Conservation (phyloP, 768 basidiomycete genomes). For the Hericium coralloides region DNA sequence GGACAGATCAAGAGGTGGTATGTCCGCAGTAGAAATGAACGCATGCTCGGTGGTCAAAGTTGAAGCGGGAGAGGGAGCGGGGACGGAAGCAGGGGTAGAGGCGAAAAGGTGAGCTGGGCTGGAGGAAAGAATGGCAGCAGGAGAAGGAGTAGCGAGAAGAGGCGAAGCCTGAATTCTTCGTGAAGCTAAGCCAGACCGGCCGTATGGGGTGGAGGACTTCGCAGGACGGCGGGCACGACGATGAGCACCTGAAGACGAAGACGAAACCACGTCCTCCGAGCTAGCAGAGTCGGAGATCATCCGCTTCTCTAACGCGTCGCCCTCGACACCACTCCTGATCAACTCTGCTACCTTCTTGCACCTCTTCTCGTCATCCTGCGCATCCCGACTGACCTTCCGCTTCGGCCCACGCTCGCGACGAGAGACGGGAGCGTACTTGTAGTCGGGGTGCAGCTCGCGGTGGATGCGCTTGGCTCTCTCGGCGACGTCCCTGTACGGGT, state of each 20-base stretch:
- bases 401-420: conserved; percentile 25
- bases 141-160: too few species aligned
- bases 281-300: background rate
- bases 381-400: conserved; percentile 22
- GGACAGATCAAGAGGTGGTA: background rate
- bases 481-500: conserved; percentile 38
- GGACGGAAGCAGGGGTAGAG: too few species aligned
- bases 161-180: too few species aligned
- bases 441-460: conserved; percentile 43
- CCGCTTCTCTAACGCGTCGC: conserved; percentile 14
- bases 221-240: too few species aligned
- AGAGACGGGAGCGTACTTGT: conserved; percentile 49
- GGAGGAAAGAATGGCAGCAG: too few species aligned
- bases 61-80: too few species aligned
- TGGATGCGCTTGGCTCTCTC: conserved; percentile 39
- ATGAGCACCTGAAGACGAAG: too few species aligned
- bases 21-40: background rate
- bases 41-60: background rate
- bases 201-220: too few species aligned
- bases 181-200: too few species aligned
- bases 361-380: conserved; percentile 26
- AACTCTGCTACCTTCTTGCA: conserved; percentile 31
- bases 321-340: conserved; percentile 25
- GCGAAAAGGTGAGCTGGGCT: too few species aligned
- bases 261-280: too few species aligned